Evolutionary conservation across 129 eudicot species (phyloP), one percentile per base, ranked within the genome.

Genomic region (Flaveria linearis): DNA sequence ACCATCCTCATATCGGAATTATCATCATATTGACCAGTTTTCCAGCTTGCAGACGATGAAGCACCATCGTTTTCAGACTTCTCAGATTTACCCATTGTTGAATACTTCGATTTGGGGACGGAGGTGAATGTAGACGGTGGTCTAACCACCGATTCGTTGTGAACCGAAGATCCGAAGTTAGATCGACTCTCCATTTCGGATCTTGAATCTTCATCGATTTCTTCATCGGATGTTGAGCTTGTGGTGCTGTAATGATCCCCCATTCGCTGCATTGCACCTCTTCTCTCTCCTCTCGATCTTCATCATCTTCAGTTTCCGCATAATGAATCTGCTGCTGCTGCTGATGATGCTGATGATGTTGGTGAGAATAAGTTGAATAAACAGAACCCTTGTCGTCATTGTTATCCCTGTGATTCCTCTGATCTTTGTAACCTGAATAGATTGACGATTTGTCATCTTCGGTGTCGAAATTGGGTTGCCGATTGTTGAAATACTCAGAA

Each of bases 191-290:
- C 89, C 18, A 81, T 82, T 75, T 87, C 96, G 51, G 97, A 88
- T 88, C 96, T 84, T 36, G 93, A 84, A 14, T 86, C 88, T 13
- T 82, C 76, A 13, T 86, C 92, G 4, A 78, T 84, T 28, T 83
- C 92, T 18, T 77, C 93, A 52, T 86, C 87, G 55, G 81, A 71
- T 36, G 91, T 88, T 70, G 83, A 82, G 7, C 89, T 85, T 1
- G 90, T 83, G 17, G 90, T 86, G 67, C 87, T 91, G 73, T 87
- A 91, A 25, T 87, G 97, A 75, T 91, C 98, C 6, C 97, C 99
- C 99, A 94, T 63, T 91, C 97, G 53, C 99, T 89, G 72, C 97
- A 94, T 66, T 87, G 90, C 7, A 94, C 93, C 74, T 94, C 99
- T 58, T 92, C 98, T 67, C 90, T 82, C 78, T 92, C 98, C 49